A percentile compares a stretch with the other conserved stretches of the same genome.
phyloP scores from a whole-genome alignment of 83 land plant species.

The Picea engelmannii region DNA sequence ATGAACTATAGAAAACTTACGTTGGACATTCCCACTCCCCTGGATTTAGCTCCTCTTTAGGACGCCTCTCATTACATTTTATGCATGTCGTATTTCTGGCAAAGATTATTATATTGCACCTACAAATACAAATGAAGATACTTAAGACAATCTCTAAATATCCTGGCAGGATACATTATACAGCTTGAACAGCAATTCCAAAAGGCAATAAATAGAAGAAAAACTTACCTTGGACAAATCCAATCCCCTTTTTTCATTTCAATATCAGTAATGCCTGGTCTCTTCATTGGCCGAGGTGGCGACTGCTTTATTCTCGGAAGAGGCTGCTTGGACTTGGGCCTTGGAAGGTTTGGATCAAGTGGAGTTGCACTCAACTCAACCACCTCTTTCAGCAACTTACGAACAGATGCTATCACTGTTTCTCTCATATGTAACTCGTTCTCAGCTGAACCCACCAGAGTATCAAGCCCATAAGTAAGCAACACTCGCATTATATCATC shows the following conservation, averaged over 20 bases:
- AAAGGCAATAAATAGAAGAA: not conserved
- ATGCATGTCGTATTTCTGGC: slow-evolving; percentile 46
- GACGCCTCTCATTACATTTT: slow-evolving; percentile 42
- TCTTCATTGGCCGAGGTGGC: not conserved
- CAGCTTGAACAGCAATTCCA: not conserved
- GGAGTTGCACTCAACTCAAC: slow-evolving; percentile 49
- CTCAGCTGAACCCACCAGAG: slow-evolving; percentile 21
- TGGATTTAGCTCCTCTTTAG: slow-evolving; percentile 16
- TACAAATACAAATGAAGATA: slow-evolving; percentile 10
- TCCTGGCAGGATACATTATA: not conserved
- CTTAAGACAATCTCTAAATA: not conserved
- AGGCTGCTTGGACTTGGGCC: slow-evolving; percentile 19
- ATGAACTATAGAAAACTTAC: slow-evolving; percentile 11
- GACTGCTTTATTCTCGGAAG: slow-evolving; percentile 8
- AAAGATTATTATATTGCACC: slow-evolving; percentile 58
- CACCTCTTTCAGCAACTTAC: slow-evolving; percentile 52
- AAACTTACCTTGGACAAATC: slow-evolving; percentile 38
- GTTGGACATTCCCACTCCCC: slow-evolving; percentile 17
- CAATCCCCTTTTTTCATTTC: slow-evolving; percentile 77
- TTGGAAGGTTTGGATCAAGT: slow-evolving; percentile 38
- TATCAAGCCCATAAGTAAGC: slow-evolving; percentile 50
- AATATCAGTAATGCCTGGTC: slow-evolving; percentile 7
- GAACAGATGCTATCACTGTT: slow-evolving; percentile 33
- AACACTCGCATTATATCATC: slow-evolving; percentile 58
- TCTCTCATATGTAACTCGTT: slow-evolving; percentile 22